Percentiles rank a stretch among this genome's conserved stretches.
These are phyloP conservation scores for Violaceomyces palustris DNA, from an alignment of 1,284 basidiomycete genomes.

Conservation along the genomic window DNA sequence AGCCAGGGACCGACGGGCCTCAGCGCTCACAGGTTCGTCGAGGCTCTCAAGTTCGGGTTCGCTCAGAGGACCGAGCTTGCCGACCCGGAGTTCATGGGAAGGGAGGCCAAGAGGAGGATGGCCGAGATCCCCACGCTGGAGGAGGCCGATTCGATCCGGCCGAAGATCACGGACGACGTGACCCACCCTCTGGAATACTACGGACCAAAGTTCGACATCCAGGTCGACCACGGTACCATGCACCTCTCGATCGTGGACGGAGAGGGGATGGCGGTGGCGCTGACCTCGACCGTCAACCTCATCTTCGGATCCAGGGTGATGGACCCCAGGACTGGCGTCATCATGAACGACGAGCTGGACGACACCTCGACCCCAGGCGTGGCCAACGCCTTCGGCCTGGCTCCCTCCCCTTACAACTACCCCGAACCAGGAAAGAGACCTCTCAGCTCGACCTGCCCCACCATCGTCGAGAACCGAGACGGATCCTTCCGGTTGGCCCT, in stretches of 20 bases:
- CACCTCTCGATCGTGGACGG: slow-evolving; percentile 54
- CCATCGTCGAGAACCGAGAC: slow-evolving; percentile 51
- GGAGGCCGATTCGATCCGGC: slow-evolving; percentile 39
- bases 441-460: slow-evolving; percentile 52
- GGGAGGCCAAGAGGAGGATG: slow-evolving; percentile 9
- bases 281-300: slow-evolving; percentile 56
- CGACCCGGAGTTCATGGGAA: slow-evolving; percentile 54
- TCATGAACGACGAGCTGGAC: slow-evolving; percentile 55
- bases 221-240: slow-evolving; percentile 53
- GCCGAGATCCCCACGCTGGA: slow-evolving; percentile 21
- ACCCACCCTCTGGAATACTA: slow-evolving; percentile 50
- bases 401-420: slow-evolving; percentile 52
- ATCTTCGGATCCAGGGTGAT: slow-evolving; percentile 52
- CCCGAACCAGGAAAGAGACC: slow-evolving; percentile 54
- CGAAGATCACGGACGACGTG: slow-evolving; percentile 46
- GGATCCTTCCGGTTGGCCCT: slow-evolving; percentile 53
- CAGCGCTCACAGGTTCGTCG: slow-evolving; percentile 54
- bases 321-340: slow-evolving; percentile 34
- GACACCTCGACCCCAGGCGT: slow-evolving; percentile 55
- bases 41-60: slow-evolving; percentile 53
- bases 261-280: slow-evolving; percentile 52
- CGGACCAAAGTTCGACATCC: slow-evolving; percentile 50
- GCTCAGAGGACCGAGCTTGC: slow-evolving; percentile 55
- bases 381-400: slow-evolving; percentile 54
- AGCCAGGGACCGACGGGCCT: slow-evolving; percentile 11